phyloP scores from a whole-genome alignment of 2,329 filamentous ascomycete species.

The Curvularia sp. region DNA sequence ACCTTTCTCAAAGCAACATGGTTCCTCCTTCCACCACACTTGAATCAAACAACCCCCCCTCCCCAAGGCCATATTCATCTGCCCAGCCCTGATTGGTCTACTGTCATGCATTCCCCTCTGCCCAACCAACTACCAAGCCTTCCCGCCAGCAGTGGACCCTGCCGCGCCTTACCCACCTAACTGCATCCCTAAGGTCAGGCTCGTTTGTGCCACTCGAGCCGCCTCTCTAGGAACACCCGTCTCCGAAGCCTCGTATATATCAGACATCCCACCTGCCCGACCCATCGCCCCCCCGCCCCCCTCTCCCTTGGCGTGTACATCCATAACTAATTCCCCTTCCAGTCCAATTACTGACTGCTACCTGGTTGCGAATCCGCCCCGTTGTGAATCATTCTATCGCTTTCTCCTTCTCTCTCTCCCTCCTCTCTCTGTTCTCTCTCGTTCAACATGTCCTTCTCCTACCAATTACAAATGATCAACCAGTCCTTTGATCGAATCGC shows the following conservation, averaged over 20 bases:
- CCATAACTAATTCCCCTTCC: not conserved
- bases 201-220: constrained; percentile 27
- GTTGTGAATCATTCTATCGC: not conserved
- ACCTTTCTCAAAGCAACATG: not conserved
- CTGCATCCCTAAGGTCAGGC: constrained; percentile 26
- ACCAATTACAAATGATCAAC: constrained; percentile 44
- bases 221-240: constrained; percentile 19
- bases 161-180: constrained; percentile 29
- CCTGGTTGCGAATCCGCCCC: not conserved
- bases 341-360: not conserved
- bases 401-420: not conserved
- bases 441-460: constrained; percentile 42
- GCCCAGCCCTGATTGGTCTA: constrained; percentile 21
- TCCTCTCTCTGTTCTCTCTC: not conserved
- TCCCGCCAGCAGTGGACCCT: constrained; percentile 25
- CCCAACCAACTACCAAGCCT: constrained; percentile 14
- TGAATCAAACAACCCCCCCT: not conserved
- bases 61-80: not conserved
- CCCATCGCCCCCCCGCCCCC: not conserved
- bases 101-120: constrained; percentile 14
- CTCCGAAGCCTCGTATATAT: constrained; percentile 28
- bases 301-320: not conserved
- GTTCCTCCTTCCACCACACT: not conserved
- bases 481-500: constrained; percentile 44
- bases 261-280: constrained; percentile 17